Evolutionary conservation across 2,329 filamentous ascomycete species (phyloP), one percentile per base, ranked within the genome.

Genomic region (Emmonsiellopsis sp.): DNA sequence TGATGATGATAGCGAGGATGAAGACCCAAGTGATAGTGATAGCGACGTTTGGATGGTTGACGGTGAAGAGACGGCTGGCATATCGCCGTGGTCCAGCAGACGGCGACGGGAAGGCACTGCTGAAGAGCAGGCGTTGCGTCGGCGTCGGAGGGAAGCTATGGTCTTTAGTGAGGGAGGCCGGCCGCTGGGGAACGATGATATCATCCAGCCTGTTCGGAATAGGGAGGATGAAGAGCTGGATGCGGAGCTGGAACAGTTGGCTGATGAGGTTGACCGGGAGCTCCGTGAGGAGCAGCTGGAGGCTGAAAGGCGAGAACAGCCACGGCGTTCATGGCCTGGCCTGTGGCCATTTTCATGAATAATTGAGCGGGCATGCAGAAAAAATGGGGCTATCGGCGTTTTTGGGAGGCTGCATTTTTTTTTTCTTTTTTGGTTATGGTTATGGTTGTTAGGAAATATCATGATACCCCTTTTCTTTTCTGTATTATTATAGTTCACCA

Each of bases 111-210:
- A 68, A 52, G 65, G 65, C 35, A 71, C 60, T 46, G 57, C 62
- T 5, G 68, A 70, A 57, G 87, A 92, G 67, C 84, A 87, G 62
- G 80, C 85, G 51, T 75, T 91, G 56, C 77, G 89, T 55, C 79
- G 90, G 59, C 79, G 88, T 49, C 80, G 92, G 64, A 79, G 90
- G 59, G 89, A 95, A 72, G 90, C 89, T 4, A 91, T 96, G 81
- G 90, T 96, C 16, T 75, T 95, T 54, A 92, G 90, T 63, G 89
- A 95, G 63, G 87, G 88, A n/a, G 88, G 82, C 20, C 79, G 85
- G 34, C 86, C 87, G 1, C 68, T 95, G 44, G 83, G 80, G 3
- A 80, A 83, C 58, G 82, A 82, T 44, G 87, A 95, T 65, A 94
- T 95, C 37, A 88, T 91, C 51, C 85, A 93, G 67, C 73, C 81